phyloP scores from a whole-genome alignment of 164 flowering plant species.

The Protea cynaroides region DNA sequence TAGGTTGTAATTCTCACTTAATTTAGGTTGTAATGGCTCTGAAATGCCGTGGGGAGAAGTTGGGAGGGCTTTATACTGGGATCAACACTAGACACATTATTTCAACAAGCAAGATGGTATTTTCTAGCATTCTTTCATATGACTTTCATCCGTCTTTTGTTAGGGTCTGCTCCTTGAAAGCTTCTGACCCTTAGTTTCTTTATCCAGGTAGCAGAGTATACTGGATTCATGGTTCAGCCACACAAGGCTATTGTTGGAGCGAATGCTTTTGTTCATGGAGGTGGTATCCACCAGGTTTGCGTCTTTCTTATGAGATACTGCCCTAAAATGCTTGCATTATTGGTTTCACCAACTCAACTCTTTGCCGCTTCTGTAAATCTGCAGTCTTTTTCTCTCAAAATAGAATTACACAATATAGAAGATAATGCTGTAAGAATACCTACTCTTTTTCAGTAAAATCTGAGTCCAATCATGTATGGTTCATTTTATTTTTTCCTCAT shows the following conservation, averaged over 20 bases:
- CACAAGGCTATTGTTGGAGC: constrained; percentile 98
- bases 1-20: too few relatives aligned
- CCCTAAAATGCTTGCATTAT: too few relatives aligned
- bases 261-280: constrained; percentile 98
- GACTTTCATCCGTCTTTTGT: constrained; percentile 2
- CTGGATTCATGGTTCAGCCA: constrained; percentile 80
- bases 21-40: constrained; percentile 95
- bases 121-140: neutral
- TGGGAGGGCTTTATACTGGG: constrained; percentile 81
- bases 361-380: too few relatives aligned
- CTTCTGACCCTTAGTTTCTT: constrained; percentile 5
- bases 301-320: too few relatives aligned
- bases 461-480: too few relatives aligned
- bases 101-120: constrained; percentile 94
- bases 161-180: constrained; percentile 3
- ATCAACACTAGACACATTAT: constrained; percentile 62
- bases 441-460: too few relatives aligned
- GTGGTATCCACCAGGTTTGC: constrained; percentile 95
- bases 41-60: constrained; percentile 64
- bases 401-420: too few relatives aligned
- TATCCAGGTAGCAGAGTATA: constrained; percentile 70
- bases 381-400: too few relatives aligned
- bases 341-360: too few relatives aligned
- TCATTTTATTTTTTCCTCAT: too few relatives aligned
- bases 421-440: too few relatives aligned